phyloP scores from a whole-genome alignment of 371 early-diverging fungal species.

The Paraphysoderma sedebokerense region DNA sequence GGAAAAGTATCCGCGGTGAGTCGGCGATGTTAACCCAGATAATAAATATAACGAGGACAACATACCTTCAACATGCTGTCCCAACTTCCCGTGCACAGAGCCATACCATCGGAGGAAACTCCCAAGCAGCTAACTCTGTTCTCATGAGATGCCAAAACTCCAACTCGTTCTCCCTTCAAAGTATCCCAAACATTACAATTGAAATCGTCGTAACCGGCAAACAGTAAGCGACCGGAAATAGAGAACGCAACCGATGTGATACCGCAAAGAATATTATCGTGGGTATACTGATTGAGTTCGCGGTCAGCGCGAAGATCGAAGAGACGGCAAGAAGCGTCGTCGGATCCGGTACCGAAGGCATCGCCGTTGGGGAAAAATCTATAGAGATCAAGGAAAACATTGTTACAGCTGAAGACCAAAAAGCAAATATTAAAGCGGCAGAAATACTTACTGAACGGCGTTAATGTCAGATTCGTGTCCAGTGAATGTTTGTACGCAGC shows the following conservation, averaged over 20 bases:
- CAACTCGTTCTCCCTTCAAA: conserved; percentile 82
- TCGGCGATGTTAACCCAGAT: too few species aligned
- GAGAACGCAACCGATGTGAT: conserved; percentile 94
- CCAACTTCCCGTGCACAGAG: conserved; percentile 95
- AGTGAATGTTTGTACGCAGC: conserved; percentile 89
- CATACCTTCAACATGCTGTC: conserved; percentile 74
- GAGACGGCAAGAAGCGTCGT: conserved; percentile 90
- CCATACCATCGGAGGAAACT: conserved; percentile 89
- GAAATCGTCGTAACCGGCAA: conserved; percentile 95
- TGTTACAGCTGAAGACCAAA: conserved; percentile 1
- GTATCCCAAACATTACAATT: conserved; percentile 98
- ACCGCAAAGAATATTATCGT: conserved; percentile 87
- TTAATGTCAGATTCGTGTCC: conserved; percentile 97
- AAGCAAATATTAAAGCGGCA: conserved; percentile 1
- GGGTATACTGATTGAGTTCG: conserved; percentile 84
- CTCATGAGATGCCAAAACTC: conserved; percentile 86
- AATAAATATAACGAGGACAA: too few species aligned
- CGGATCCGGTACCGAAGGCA: conserved; percentile 92
- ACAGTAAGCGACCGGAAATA: conserved; percentile 79
- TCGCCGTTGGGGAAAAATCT: conserved; percentile 95
- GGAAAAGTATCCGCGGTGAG: too few species aligned
- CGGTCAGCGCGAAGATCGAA: conserved; percentile 94
- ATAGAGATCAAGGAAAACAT: conserved; percentile 1
- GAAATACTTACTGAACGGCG: conserved; percentile 64
- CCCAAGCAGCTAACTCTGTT: conserved; percentile 94